Evolutionary conservation across 2,329 filamentous ascomycete species (phyloP).

Genomic region (Cladosporium sphaerospermum): DNA sequence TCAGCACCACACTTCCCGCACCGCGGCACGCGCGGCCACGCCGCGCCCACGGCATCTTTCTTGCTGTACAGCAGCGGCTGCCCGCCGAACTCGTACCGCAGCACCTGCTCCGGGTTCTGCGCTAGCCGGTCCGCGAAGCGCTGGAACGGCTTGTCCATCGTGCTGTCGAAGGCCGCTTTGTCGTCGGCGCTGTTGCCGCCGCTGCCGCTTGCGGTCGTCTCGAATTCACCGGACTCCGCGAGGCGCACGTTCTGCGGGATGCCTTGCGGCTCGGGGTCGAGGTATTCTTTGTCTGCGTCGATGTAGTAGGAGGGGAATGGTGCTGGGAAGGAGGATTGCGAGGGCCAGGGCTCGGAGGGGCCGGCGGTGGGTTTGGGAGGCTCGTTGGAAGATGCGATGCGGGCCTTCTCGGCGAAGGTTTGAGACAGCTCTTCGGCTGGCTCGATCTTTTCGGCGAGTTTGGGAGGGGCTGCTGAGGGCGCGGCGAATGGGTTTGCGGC

Average conservation of each 20-base stretch:
- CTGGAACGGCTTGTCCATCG: slow-evolving; percentile 46
- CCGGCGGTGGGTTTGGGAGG: slow-evolving; percentile 20
- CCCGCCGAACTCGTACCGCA: slow-evolving; percentile 46
- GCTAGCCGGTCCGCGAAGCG: slow-evolving; percentile 46
- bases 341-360: slow-evolving; percentile 66
- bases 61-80: slow-evolving; percentile 68
- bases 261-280: slow-evolving; percentile 54
- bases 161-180: slow-evolving; percentile 43
- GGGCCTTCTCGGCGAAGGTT: slow-evolving; percentile 30
- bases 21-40: slow-evolving; percentile 51
- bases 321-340: slow-evolving; percentile 54
- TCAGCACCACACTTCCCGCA: slow-evolving; percentile 70
- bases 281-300: slow-evolving; percentile 86
- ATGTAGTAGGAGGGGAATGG: slow-evolving; percentile 72
- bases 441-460: slow-evolving; percentile 24
- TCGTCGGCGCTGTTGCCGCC: slow-evolving; percentile 32
- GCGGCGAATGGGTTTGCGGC: slow-evolving; percentile 53
- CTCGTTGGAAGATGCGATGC: slow-evolving; percentile 23
- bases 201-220: slow-evolving; percentile 21
- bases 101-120: slow-evolving; percentile 46
- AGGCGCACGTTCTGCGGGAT: slow-evolving; percentile 37
- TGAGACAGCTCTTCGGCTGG: slow-evolving; percentile 18
- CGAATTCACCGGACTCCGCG: slow-evolving; percentile 36
- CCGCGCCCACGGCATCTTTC: slow-evolving; percentile 64
- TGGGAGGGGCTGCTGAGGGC: slow-evolving; percentile 40